Evolutionary conservation across 805 yeast genomes (phyloP), one percentile per base, ranked within the genome.

Genomic region (Spathaspora girioi): DNA sequence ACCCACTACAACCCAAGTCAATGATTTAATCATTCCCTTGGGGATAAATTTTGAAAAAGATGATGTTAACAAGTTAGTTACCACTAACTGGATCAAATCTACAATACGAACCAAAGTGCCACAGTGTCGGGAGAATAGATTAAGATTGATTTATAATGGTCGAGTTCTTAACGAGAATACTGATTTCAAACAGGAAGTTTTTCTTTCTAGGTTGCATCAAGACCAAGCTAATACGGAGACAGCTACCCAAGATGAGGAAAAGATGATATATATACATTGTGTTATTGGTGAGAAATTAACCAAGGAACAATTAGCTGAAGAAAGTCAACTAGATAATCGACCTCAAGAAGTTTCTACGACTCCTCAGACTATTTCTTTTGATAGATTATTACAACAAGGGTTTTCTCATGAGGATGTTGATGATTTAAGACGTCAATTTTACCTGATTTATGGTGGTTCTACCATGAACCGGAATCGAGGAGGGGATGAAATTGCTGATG

Each of bases 311-410:
- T 66, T 89, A 27, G 74, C 70, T 1, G 71, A 79, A 43, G 96
- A 88, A 58, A 81, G 77, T 47, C 79, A 77, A 47, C 58, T 81
- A 47, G 92, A 87, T 60, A 70, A 69, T 48, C 60, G 62, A 49
- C 79, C 77, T 9, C 87, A 82, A 17, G 61, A 61, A 17, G 73
- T 70, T 31, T 66, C 80, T 2, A 83, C 87, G 0, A 83, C 89
- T 0, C 89, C 89, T 1, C 91, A 89, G 12, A 84, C 86, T 2
- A 79, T 84, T 14, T 97, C 97, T 1, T 89, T 92, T 65, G 97
- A 92, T 65, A 70, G 97, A 42, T 72, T 92, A 48, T 75, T 91
- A 15, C 81, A 83, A 31, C 92, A 91, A 43, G 97, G 97, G 8
- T 89, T 92, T 62, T 78, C 88, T 4, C 88, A 82, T 31, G 86